These are phyloP conservation scores for Melanopsichium pennsylvanicum DNA, from an alignment of 1,284 basidiomycete species.

Conservation along the genomic window DNA sequence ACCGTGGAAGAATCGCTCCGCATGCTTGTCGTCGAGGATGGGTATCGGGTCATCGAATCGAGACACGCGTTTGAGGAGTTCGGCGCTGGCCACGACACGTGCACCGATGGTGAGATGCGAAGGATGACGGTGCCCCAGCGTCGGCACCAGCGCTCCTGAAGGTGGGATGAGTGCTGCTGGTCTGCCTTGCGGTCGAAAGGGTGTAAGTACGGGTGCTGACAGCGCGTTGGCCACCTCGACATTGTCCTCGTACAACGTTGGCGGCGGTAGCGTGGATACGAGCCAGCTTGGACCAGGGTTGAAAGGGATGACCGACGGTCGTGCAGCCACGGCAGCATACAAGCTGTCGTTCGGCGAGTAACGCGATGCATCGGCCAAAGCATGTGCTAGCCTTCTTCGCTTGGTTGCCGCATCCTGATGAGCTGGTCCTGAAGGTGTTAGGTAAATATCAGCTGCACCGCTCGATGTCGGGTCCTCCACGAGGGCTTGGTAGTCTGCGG, in stretches of 20 bases:
- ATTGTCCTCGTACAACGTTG: slow-evolving; percentile 47
- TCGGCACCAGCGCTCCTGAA: slow-evolving; percentile 50
- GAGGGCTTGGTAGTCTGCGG: slow-evolving; percentile 51
- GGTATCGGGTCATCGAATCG: slow-evolving; percentile 55
- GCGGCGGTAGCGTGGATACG: slow-evolving; percentile 52
- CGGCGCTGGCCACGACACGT: slow-evolving; percentile 46
- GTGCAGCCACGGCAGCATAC: slow-evolving; percentile 51
- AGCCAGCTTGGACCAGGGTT: slow-evolving; percentile 57
- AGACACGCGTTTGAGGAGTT: slow-evolving; percentile 52
- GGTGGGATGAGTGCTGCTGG: slow-evolving; percentile 50
- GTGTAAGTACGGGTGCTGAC: slow-evolving; percentile 53
- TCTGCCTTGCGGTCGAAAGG: slow-evolving; percentile 56
- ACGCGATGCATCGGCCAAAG: slow-evolving; percentile 52
- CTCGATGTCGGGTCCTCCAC: slow-evolving; percentile 42
- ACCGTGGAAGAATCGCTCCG: slow-evolving; percentile 63
- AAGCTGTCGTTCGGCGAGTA: slow-evolving; percentile 58
- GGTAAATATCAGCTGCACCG: slow-evolving; percentile 31
- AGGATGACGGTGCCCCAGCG: slow-evolving; percentile 52
- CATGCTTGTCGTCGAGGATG: slow-evolving; percentile 59
- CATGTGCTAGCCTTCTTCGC: slow-evolving; percentile 52
- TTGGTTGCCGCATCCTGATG: slow-evolving; percentile 49
- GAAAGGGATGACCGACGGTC: slow-evolving; percentile 50
- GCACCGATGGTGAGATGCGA: slow-evolving; percentile 50
- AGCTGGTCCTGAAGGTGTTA: slow-evolving; percentile 49
- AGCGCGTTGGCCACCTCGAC: slow-evolving; percentile 48